A percentile compares a stretch with the other conserved stretches of the same genome.
Conservation (phyloP, 192 early-diverging fungal genomes). For the Dimargaris xerosporica region DNA sequence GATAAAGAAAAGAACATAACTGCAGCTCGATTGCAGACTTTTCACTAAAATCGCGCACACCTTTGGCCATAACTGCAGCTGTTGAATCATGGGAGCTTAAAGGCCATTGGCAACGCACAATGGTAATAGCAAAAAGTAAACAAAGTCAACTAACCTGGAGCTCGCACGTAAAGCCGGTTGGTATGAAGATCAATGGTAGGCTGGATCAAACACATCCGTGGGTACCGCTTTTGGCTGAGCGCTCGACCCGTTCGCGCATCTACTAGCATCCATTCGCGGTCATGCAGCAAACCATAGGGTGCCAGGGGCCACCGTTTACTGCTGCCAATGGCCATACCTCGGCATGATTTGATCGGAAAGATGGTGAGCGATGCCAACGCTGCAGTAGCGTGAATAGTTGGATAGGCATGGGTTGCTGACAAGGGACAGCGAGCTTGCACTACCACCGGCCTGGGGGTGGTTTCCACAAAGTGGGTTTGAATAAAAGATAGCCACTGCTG, state of each 20-base stretch:
- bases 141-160: conserved; percentile 12
- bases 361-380: conserved; percentile 15
- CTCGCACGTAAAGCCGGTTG: conserved; percentile 29
- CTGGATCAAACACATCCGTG: conserved; percentile 45
- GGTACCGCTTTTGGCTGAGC: conserved; percentile 52
- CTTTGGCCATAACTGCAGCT: background rate
- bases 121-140: background rate
- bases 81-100: background rate
- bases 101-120: background rate
- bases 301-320: conserved; percentile 34
- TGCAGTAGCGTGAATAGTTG: conserved; percentile 9
- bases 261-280: conserved; percentile 52
- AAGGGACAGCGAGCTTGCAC: conserved; percentile 10
- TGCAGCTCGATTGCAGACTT: background rate
- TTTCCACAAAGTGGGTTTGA: conserved; percentile 34
- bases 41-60: background rate
- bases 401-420: conserved; percentile 22
- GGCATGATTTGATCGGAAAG: conserved; percentile 77
- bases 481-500: conserved; percentile 44
- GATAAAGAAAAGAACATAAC: conserved; percentile 3
- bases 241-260: conserved; percentile 29
- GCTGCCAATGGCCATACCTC: conserved; percentile 32
- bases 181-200: conserved; percentile 25
- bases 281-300: conserved; percentile 36
- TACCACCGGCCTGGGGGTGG: background rate